Evolutionary conservation across 352 stramenopile genomes (phyloP).

Genomic region (Phytopythium delawarense): DNA sequence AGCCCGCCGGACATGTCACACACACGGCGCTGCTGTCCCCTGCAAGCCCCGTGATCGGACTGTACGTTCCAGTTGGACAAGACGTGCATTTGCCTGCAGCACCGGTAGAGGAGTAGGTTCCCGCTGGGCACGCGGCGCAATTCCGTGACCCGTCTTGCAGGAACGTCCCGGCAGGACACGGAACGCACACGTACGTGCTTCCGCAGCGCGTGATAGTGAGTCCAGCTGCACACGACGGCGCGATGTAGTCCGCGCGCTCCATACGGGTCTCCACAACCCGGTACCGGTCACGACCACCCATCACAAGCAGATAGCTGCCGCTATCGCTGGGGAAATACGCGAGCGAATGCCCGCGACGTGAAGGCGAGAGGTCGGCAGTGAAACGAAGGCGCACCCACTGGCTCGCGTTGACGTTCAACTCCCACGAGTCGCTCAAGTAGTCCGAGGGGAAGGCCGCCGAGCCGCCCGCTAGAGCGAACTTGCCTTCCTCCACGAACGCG

Average conservation of each 20-base stretch:
- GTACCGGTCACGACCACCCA: constrained; percentile 63
- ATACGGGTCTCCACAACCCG: constrained; percentile 46
- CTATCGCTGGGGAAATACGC: constrained; percentile 30
- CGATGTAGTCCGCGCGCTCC: constrained; percentile 43
- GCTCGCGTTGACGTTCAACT: constrained; percentile 61
- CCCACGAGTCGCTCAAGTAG: constrained; percentile 68
- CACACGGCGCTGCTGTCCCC: constrained; percentile 25
- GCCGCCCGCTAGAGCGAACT: constrained; percentile 49
- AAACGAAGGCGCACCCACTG: constrained; percentile 64
- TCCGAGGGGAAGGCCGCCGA: constrained; percentile 77
- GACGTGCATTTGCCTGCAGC: constrained; percentile 34
- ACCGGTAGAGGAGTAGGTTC: constrained; percentile 38
- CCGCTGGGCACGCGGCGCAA: constrained; percentile 37
- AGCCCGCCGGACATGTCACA: constrained; percentile 40
- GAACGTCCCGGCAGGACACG: constrained; percentile 54
- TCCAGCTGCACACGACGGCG: constrained; percentile 40
- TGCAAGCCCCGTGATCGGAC: constrained; percentile 32
- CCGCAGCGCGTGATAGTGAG: constrained; percentile 56
- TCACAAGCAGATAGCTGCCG: constrained; percentile 35
- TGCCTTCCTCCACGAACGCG: constrained; percentile 53
- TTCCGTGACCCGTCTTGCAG: constrained; percentile 49
- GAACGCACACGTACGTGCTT: constrained; percentile 57
- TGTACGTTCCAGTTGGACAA: constrained; percentile 51
- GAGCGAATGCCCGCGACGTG: constrained; percentile 50
- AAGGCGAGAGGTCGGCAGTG: constrained; percentile 37